A percentile compares a stretch with the other conserved stretches of the same genome.
phyloP scores from a whole-genome alignment of 768 basidiomycete species.

The Porpolomopsis calyptriformis region DNA sequence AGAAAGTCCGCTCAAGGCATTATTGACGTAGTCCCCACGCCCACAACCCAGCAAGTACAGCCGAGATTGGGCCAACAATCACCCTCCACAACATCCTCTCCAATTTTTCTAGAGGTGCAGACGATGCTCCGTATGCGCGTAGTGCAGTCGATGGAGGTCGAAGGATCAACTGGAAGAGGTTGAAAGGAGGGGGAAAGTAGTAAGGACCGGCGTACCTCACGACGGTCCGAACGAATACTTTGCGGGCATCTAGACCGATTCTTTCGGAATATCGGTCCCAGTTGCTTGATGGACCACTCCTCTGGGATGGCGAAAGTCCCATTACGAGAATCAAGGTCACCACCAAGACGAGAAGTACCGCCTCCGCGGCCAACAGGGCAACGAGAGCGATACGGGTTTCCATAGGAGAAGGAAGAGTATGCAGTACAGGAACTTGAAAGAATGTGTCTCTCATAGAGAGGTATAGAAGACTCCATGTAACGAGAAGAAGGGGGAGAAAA shows the following conservation, averaged over 20 bases:
- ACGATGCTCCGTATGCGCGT: constrained; percentile 13
- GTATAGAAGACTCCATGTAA: constrained; percentile 36
- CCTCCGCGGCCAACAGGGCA: constrained; percentile 22
- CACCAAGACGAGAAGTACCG: constrained; percentile 26
- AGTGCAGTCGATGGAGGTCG: constrained; percentile 12
- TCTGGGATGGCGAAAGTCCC: constrained; percentile 14
- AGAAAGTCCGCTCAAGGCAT: too few relatives aligned
- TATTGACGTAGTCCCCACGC: background rate
- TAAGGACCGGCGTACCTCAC: constrained; percentile 26
- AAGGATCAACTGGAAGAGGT: constrained; percentile 27
- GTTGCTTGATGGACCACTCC: constrained; percentile 7
- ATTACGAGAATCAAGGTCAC: constrained; percentile 23
- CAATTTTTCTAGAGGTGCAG: constrained; percentile 9
- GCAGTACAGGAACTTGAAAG: constrained; percentile 5
- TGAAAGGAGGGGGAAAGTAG: constrained; percentile 43
- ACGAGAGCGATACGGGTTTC: constrained; percentile 37
- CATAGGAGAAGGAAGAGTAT: constrained; percentile 29
- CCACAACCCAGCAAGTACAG: constrained; percentile 14
- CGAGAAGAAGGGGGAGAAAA: constrained; percentile 38
- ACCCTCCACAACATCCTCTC: constrained; percentile 33
- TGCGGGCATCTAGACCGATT: constrained; percentile 36
- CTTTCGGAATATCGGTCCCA: constrained; percentile 42
- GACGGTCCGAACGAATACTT: constrained; percentile 27
- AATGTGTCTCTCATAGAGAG: constrained; percentile 35
- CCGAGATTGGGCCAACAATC: constrained; percentile 29